Conservation (phyloP, 805 yeast genomes). For the Lachancea meyersii region DNA sequence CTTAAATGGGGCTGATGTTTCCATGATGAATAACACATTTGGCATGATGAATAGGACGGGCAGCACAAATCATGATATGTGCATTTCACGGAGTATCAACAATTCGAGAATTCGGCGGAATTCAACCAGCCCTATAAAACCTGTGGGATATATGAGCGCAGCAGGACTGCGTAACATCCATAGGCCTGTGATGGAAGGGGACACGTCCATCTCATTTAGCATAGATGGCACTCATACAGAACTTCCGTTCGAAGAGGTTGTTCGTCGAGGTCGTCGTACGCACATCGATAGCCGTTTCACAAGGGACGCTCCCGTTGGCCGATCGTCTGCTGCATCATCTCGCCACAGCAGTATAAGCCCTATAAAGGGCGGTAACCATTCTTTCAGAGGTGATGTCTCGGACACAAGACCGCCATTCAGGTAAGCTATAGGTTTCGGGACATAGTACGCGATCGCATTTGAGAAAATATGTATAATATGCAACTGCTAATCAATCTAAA, state of each 20-base stretch:
- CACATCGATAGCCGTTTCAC: not conserved
- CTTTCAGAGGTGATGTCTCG: constrained; percentile 1
- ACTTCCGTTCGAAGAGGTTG: constrained; percentile 9
- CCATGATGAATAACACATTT: constrained; percentile 6
- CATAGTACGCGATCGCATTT: not conserved
- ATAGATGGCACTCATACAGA: constrained; percentile 8
- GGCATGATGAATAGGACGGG: not conserved
- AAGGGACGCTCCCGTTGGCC: constrained; percentile 1
- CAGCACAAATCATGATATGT: not conserved
- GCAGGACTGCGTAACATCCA: not conserved
- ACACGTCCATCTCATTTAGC: constrained; percentile 9
- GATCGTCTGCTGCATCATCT: constrained; percentile 6
- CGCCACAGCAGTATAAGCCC: constrained; percentile 10
- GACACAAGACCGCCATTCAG: constrained; percentile 14
- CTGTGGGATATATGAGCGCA: not conserved
- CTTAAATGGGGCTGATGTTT: constrained; percentile 5
- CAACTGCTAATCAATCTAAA: not conserved
- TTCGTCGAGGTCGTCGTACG: constrained; percentile 9
- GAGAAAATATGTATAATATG: not conserved
- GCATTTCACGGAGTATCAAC: not conserved
- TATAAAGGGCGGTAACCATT: not conserved
- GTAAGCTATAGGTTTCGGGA: not conserved
- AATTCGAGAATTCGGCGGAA: constrained; percentile 6
- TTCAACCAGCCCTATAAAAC: constrained; percentile 12
- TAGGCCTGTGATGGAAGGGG: constrained; percentile 5